Evolutionary conservation across 108 stramenopile genomes (phyloP), one percentile per base, ranked within the genome.

Genomic region (Nitzschia sp.): DNA sequence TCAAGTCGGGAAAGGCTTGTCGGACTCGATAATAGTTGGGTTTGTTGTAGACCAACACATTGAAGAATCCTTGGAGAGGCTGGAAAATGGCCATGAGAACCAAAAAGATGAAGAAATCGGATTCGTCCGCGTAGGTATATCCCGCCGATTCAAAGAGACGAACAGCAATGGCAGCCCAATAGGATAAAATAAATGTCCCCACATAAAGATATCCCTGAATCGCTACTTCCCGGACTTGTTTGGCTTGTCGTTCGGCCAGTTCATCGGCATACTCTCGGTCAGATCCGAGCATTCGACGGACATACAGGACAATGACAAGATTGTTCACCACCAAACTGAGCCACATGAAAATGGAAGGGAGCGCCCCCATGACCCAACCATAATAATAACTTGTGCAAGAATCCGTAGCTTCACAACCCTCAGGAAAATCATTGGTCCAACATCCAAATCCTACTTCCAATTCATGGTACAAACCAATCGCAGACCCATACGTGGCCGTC

Each of bases 51-150:
- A 81, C 64, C 17, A 72, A 38, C 19, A 73, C 60, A 46, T 77
- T 81, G 44, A 81, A 77, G 19, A 81, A 59, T 8, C 80, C 80
- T 60, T 76, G 71, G 39, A 69, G 48, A 14, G 76, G 78, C 20
- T 82, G 83, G 82, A 81, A 83, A 41, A 59, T 59, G 58, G 58
- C 58, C 20, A 12, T 24, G 12, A 59, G 39, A 2, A 59, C 58
- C 29, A 59, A 22, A 14, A 59, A 17, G 12, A 20, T 24, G 38
- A 19, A 59, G 3, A 59, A 15, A 17, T 38, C n/a, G 15, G 58
- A 41, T 40, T 40, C 20, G 6, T 59, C 29, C 2, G 12, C n/a
- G 15, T 11, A 34, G 15, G 29, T 15, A 2, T 12, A n/a, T 14
- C 20, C 20, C 6, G 12, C 38, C 9, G 34, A 22, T 22, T n/a